Base-by-base conservation (phyloP, 192 early-diverging fungal species). In the Entomortierella parvispora region DNA sequence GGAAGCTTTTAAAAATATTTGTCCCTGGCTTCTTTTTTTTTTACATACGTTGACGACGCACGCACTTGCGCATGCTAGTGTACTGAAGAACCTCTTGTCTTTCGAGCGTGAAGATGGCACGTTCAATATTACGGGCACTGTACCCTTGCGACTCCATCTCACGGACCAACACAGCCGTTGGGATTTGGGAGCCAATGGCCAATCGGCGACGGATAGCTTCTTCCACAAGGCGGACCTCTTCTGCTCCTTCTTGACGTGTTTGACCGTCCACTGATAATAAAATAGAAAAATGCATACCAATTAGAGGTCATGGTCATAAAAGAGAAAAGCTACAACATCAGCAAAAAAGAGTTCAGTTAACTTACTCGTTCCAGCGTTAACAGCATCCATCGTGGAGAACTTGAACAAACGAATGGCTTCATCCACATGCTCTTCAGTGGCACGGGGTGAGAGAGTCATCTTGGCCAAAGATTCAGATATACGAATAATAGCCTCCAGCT, bases 351-450 rank as follows among this genome's bases (percentile, higher is more conserved):
- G 18, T 5, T 40, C 37, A 40, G 5, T 40, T 43, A 9, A 49
- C 65, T 64, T 81, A 94, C 91, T 89, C 63, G 91, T 88, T 33
- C 95, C 95, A 34, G 91, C 88, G 69, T 97, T 91, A 45, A 98
- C 93, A 23, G 98, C 98, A 59, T 95, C 93, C 91, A 99, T 96
- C 26, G 98, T 99, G 8, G 97, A 97, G 65, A 88, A 89, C 82
- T 97, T 95, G 89, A 99, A 99, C 59, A 99, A 80, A 25, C 96
- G 92, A 45, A 99, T 95, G 12, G 98, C 98, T 80, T 99, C 97
- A 67, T 96, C 94, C 18, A 99, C 96, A 69, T 99, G 95, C 51
- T 88, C 84, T 56, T 92, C 90, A n/a, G 85, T 90, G 18, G 94
- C 97, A 1, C 90, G 84, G 9, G 94, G 90, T 23, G 91, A 90